Conservation (phyloP, 2,329 filamentous ascomycete genomes). For the Clonostachys byssicola region DNA sequence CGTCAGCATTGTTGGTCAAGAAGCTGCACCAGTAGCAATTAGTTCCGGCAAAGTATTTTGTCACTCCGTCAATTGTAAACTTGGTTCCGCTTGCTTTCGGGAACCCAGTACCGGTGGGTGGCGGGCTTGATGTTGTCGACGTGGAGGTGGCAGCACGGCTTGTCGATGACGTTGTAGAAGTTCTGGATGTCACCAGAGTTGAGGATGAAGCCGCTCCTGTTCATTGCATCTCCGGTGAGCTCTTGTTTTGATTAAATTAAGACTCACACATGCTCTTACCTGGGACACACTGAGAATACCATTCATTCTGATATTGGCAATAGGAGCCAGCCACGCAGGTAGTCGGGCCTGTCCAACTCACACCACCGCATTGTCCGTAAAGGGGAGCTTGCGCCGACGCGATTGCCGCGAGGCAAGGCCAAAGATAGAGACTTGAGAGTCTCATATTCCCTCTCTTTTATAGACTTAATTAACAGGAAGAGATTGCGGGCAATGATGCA, state of each 20-base stretch:
- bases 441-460: too few species aligned
- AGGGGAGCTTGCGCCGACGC: not conserved
- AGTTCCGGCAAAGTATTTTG: slow-evolving; percentile 45
- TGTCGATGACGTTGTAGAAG: not conserved
- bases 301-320: slow-evolving; percentile 1
- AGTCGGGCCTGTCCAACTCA: not conserved
- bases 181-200: not conserved
- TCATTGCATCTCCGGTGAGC: too few species aligned
- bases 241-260: too few species aligned
- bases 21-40: slow-evolving; percentile 54
- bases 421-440: too few species aligned
- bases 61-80: slow-evolving; percentile 35
- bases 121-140: not conserved
- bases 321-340: slow-evolving; percentile 1
- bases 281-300: slow-evolving; percentile 4
- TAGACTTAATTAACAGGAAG: too few species aligned
- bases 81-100: slow-evolving; percentile 10
- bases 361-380: slow-evolving; percentile 1
- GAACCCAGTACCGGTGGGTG: not conserved
- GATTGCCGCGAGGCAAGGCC: not conserved
- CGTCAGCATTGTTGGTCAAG: slow-evolving; percentile 45
- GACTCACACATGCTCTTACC: not conserved
- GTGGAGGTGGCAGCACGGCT: not conserved
- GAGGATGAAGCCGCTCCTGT: too few species aligned
- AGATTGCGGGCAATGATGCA: too few species aligned